Base-by-base conservation (phyloP, 176 grass and related monocot species). In the Stipa capillata region DNA sequence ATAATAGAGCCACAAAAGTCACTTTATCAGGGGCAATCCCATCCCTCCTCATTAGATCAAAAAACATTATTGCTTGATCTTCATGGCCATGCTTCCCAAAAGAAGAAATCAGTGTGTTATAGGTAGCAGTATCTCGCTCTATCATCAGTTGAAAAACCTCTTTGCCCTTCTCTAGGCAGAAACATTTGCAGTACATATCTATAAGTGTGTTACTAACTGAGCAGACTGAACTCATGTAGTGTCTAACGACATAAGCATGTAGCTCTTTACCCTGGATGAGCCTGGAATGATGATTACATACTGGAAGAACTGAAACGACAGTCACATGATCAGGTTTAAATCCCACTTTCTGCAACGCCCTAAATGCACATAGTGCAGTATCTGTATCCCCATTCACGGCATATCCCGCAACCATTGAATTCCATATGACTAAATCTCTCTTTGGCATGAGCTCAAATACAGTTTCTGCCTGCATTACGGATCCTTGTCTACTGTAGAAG, bases 1-100 rank as follows among this genome's bases (percentile, higher is more conserved):
- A 89, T 78, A 93, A 51, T n/a, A 93, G 16, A 39, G 80, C 90
- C 85, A 93, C 85, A 93, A 93, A 93, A 47, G 90, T 93, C 57
- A 93, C 83, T 82, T 84, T 93, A 73, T 93, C 84, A 78, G 90
- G 90, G 23, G 25, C 31, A 73, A 89, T 69, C 62, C 65, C 48
- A 43, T 84, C 82, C 55, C 40, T 45, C 65, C 81, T 84, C 87
- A 93, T 87, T 43, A 28, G 35, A 58, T 87, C 51, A 61, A 93
- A 89, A 74, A 89, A 67, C 52, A 51, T 14, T 20, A 89, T 58
- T 68, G 84, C 90, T 75, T 89, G 41, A 69, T 84, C 58, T 49
- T 79, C 87, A 13, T 49, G 76, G 27, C 84, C 84, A 81, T 89
- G 76, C 69, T 89, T 92, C 39, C 90, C 90, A 16, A 92, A 48